Percentiles rank a stretch among this genome's conserved stretches.
Conservation (phyloP, 495 filamentous ascomycete genomes). For the Rostrohypoxylon terebratum region DNA sequence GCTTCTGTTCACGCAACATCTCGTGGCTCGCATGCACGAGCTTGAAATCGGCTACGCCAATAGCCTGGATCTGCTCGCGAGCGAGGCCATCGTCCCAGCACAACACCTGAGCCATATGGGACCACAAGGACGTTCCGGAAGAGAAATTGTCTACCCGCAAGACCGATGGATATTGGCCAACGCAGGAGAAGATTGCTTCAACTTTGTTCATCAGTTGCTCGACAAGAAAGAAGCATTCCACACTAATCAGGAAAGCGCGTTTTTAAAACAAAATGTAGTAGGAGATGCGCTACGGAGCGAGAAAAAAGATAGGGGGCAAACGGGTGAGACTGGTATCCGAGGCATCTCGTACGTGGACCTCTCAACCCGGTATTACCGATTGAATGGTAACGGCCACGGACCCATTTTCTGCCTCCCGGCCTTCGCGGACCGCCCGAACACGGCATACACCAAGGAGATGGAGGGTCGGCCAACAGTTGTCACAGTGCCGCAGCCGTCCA, state of each 20-base stretch:
- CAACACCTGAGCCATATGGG: constrained; percentile 53
- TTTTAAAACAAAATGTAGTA: constrained; percentile 43
- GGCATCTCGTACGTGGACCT: constrained; percentile 60
- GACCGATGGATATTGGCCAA: constrained; percentile 66
- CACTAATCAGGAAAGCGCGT: constrained; percentile 46
- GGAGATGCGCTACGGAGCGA: constrained; percentile 46
- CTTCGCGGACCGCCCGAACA: constrained; percentile 57
- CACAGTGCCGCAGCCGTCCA: constrained; percentile 51
- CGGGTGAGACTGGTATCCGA: constrained; percentile 40
- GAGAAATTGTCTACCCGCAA: constrained; percentile 61
- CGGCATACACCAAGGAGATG: constrained; percentile 53
- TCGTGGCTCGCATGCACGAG: constrained; percentile 62
- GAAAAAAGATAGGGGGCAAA: neutral
- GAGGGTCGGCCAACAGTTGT: constrained; percentile 62
- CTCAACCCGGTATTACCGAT: constrained; percentile 59
- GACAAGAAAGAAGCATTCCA: constrained; percentile 55
- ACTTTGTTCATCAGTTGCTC: constrained; percentile 57
- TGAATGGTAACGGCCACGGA: constrained; percentile 53
- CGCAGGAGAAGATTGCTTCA: constrained; percentile 61
- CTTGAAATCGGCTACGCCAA: constrained; percentile 63
- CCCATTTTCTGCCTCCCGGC: constrained; percentile 65
- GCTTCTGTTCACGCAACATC: constrained; percentile 60
- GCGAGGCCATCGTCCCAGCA: constrained; percentile 60
- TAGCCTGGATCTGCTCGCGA: constrained; percentile 58
- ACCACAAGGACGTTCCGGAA: constrained; percentile 53